Evolutionary conservation across 164 flowering plant genomes (phyloP).

Genomic region (Dillenia suffruticosa): DNA sequence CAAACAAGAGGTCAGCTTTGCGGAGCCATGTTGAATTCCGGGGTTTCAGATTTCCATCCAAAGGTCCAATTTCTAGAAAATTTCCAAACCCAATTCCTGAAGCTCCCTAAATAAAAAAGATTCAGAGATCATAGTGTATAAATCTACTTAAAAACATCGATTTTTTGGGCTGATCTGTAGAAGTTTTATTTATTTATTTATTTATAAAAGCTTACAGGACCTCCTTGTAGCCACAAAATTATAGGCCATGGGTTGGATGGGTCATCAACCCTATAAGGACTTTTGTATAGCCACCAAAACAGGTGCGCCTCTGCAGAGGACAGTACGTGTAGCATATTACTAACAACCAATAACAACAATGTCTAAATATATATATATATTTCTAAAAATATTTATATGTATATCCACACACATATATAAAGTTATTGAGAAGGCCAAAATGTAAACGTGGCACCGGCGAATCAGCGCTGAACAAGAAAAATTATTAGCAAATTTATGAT

Average conservation of each 20-base stretch:
- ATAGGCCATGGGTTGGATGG: conserved; percentile 50
- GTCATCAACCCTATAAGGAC: conserved; percentile 41
- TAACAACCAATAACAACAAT: too few relatives aligned
- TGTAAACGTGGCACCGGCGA: too few relatives aligned
- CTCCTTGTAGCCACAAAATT: conserved; percentile 65
- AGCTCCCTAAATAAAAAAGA: conserved; percentile 29
- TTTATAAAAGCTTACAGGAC: conserved; percentile 40
- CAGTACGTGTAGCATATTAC: too few relatives aligned
- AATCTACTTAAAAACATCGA: too few relatives aligned
- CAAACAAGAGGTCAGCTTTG: conserved; percentile 64
- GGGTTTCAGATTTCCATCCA: conserved; percentile 40
- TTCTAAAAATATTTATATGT: too few relatives aligned
- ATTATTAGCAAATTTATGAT: neutral
- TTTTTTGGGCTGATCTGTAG: neutral
- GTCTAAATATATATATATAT: too few relatives aligned
- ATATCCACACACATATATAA: too few relatives aligned
- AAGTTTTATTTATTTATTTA: neutral
- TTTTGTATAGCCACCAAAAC: conserved; percentile 62
- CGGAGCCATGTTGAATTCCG: conserved; percentile 58
- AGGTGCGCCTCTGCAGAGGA: conserved; percentile 41
- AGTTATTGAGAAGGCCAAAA: too few relatives aligned
- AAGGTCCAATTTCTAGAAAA: conserved; percentile 54
- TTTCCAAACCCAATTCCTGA: conserved; percentile 65
- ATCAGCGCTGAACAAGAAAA: too few relatives aligned
- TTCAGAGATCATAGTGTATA: too few relatives aligned